A percentile compares a stretch with the other conserved stretches of the same genome.
Conservation (phyloP, 1,284 basidiomycete genomes). For the Papiliotrema nemorosa region DNA sequence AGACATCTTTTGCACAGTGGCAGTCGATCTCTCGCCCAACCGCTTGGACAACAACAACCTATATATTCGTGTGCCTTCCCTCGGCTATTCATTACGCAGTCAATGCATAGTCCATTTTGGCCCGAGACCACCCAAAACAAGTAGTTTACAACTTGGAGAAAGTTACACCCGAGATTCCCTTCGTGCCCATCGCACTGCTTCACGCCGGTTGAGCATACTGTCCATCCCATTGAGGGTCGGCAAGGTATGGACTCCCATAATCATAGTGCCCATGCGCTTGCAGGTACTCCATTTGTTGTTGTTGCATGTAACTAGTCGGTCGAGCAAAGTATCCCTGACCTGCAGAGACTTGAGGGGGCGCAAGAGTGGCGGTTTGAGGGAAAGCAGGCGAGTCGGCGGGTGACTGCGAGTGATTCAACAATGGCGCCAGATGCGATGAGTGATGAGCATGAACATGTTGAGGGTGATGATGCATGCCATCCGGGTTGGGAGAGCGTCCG, state of each 20-base stretch:
- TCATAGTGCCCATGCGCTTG: slow-evolving; percentile 24
- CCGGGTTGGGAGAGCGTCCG: slow-evolving; percentile 25
- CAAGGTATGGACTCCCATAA: slow-evolving; percentile 29
- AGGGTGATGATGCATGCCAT: neutral
- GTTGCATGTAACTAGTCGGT: slow-evolving; percentile 29
- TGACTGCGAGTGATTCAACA: slow-evolving; percentile 19
- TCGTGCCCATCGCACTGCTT: neutral
- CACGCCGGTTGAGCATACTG: neutral
- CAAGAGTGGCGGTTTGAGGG: slow-evolving; percentile 17
- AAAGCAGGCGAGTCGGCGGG: slow-evolving; percentile 21
- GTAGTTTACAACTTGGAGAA: no score
- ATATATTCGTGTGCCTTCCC: no score
- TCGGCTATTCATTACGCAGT: no score
- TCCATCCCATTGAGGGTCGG: slow-evolving; percentile 24
- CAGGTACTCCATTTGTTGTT: slow-evolving; percentile 34
- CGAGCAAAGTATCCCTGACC: slow-evolving; percentile 10
- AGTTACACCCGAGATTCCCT: no score
- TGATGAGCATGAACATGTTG: neutral
- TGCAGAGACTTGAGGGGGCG: neutral
- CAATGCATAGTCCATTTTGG: no score
- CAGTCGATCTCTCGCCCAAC: no score
- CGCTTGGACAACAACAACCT: no score
- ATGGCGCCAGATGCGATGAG: slow-evolving; percentile 26
- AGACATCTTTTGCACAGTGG: no score
- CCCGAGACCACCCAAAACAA: no score